A percentile compares a stretch with the other conserved stretches of the same genome.
Evolutionary conservation across 75 land plant species (phyloP).

Genomic region (Sequoia sempervirens): DNA sequence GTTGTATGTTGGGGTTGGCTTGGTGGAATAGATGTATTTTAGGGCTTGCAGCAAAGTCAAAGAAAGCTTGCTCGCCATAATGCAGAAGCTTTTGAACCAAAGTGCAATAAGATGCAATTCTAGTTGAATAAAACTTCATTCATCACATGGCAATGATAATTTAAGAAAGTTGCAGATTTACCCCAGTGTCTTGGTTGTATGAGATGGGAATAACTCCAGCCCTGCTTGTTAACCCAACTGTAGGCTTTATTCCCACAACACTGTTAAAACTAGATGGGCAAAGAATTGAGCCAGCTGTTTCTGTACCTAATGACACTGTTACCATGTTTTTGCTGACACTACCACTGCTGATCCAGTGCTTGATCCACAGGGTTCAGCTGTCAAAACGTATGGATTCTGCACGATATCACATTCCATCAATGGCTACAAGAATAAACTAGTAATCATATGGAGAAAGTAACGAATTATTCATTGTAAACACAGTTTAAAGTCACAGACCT

Average conservation of each 20-base stretch:
- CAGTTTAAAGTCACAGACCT: slow-evolving; percentile 11
- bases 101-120: too few relatives aligned
- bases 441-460: neutral
- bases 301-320: too few relatives aligned
- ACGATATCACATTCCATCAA: neutral
- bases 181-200: slow-evolving; percentile 54
- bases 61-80: too few relatives aligned
- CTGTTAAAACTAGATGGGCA: slow-evolving; percentile 42
- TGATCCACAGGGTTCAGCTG: slow-evolving; percentile 46
- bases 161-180: slow-evolving; percentile 12
- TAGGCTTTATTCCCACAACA: slow-evolving; percentile 29
- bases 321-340: too few relatives aligned
- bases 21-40: too few relatives aligned
- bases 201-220: slow-evolving; percentile 59
- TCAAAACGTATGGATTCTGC: slow-evolving; percentile 55
- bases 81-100: too few relatives aligned
- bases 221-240: too few relatives aligned
- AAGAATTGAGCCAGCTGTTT: slow-evolving; percentile 61
- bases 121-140: too few relatives aligned
- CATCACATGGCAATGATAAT: neutral
- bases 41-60: too few relatives aligned
- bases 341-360: too few relatives aligned
- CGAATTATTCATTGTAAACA: neutral
- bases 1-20: too few relatives aligned
- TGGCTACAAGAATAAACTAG: neutral